phyloP scores from a whole-genome alignment of 768 basidiomycete genomes.

The Tulasnella sp. region DNA sequence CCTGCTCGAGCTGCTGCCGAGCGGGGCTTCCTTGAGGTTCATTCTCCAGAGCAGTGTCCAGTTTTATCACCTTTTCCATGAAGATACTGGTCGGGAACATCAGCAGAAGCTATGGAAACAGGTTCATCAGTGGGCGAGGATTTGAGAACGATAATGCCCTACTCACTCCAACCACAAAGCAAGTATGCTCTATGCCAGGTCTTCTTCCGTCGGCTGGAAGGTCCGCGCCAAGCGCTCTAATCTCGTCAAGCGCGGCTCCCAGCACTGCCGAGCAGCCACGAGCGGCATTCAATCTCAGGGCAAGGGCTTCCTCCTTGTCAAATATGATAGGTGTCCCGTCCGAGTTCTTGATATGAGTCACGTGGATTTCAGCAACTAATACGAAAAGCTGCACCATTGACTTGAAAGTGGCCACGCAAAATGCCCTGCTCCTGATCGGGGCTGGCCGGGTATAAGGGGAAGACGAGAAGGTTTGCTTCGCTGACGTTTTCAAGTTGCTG shows the following conservation, averaged over 20 bases:
- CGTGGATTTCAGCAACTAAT: neutral
- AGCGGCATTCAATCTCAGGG: neutral
- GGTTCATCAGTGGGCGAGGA: neutral
- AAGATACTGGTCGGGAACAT: neutral
- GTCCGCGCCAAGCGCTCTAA: neutral
- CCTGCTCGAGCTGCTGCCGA: neutral
- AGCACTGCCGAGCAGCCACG: neutral
- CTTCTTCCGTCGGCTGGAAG: neutral
- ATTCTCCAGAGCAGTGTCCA: neutral
- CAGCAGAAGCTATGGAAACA: neutral
- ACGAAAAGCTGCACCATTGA: neutral
- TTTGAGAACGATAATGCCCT: no score
- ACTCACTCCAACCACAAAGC: constrained; percentile 1
- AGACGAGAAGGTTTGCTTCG: neutral
- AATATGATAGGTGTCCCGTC: neutral
- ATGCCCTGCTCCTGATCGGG: neutral
- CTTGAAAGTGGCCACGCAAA: neutral
- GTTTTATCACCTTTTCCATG: neutral
- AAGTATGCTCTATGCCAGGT: neutral
- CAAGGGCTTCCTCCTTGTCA: neutral
- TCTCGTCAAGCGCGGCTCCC: neutral
- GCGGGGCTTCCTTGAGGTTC: neutral
- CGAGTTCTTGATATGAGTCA: neutral
- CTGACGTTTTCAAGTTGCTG: neutral
- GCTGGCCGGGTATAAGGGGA: neutral